Conservation (phyloP, 768 basidiomycete species). For the Hygrocybe punicea region DNA sequence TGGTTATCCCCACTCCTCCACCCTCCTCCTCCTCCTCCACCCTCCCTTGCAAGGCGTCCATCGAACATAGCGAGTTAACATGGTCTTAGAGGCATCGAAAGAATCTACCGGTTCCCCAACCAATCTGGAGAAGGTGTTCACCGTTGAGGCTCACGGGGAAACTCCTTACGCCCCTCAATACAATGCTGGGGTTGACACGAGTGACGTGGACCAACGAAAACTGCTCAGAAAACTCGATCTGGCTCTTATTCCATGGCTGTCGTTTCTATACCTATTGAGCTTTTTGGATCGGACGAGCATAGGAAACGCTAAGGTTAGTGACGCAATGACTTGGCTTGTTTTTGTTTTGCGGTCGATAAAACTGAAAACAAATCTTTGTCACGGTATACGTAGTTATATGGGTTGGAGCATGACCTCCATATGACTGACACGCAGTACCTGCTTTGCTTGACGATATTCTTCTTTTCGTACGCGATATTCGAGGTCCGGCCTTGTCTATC, state of each 20-base stretch:
- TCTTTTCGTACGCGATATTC: conserved; percentile 15
- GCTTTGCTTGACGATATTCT: conserved; percentile 54
- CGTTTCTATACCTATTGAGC: conserved; percentile 71
- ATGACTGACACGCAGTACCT: conserved; percentile 66
- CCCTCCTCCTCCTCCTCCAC: too few species aligned
- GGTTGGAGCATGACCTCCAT: conserved; percentile 54
- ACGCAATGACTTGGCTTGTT: not conserved
- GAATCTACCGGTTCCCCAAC: too few species aligned
- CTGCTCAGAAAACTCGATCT: conserved; percentile 67
- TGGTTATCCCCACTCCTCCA: too few species aligned
- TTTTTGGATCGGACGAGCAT: conserved; percentile 56
- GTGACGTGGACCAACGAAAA: conserved; percentile 63
- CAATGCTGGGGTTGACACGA: conserved; percentile 54
- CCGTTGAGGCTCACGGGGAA: too few species aligned
- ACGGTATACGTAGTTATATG: conserved; percentile 51
- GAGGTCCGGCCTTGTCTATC: conserved; percentile 4
- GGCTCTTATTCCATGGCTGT: conserved; percentile 66
- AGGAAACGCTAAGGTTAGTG: conserved; percentile 49
- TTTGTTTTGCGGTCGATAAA: conserved; percentile 1
- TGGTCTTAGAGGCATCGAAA: too few species aligned
- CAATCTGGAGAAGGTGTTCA: too few species aligned
- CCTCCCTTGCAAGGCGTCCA: too few species aligned
- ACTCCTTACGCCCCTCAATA: conserved; percentile 16
- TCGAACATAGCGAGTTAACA: too few species aligned
- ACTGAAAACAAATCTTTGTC: not conserved